Conservation (phyloP, 2,329 filamentous ascomycete genomes). For the Pseudopithomyces chartarum region DNA sequence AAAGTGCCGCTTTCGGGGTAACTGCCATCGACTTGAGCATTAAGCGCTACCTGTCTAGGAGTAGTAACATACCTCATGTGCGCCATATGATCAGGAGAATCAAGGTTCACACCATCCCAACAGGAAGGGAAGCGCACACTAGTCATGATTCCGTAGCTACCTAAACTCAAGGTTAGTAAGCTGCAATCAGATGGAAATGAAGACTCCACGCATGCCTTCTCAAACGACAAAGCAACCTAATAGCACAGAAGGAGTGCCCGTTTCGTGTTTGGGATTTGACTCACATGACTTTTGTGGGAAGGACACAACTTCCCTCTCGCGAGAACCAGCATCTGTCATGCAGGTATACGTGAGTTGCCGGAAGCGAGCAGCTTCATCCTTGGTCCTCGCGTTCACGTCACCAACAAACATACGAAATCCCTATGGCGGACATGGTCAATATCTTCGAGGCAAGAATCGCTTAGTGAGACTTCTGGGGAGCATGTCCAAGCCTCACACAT, state of each 20-base stretch:
- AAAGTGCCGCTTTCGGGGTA: slow-evolving; percentile 44
- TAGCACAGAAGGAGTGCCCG: too few relatives aligned
- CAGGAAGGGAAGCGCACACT: slow-evolving; percentile 49
- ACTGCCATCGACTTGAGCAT: slow-evolving; percentile 60
- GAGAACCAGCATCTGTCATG: slow-evolving; percentile 29
- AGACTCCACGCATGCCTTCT: too few relatives aligned
- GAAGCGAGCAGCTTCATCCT: slow-evolving; percentile 37
- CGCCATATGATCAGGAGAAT: slow-evolving; percentile 64
- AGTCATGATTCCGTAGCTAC: slow-evolving; percentile 15
- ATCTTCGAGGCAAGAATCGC: not conserved
- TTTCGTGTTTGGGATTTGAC: too few relatives aligned
- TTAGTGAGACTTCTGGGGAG: not conserved
- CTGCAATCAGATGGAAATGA: too few relatives aligned
- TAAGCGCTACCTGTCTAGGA: not conserved
- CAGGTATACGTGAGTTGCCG: slow-evolving; percentile 52
- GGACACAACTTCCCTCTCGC: slow-evolving; percentile 39
- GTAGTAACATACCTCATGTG: slow-evolving; percentile 13
- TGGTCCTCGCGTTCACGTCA: slow-evolving; percentile 32
- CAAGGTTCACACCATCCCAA: slow-evolving; percentile 51
- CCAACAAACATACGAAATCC: slow-evolving; percentile 26
- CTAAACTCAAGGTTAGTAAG: too few relatives aligned
- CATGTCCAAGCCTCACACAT: too few relatives aligned
- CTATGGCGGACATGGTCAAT: not conserved
- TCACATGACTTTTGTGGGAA: slow-evolving; percentile 51
- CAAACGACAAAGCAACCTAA: too few relatives aligned